Conservation (phyloP, 2,329 filamentous ascomycete species). For the Arthrobotrys conoides region DNA sequence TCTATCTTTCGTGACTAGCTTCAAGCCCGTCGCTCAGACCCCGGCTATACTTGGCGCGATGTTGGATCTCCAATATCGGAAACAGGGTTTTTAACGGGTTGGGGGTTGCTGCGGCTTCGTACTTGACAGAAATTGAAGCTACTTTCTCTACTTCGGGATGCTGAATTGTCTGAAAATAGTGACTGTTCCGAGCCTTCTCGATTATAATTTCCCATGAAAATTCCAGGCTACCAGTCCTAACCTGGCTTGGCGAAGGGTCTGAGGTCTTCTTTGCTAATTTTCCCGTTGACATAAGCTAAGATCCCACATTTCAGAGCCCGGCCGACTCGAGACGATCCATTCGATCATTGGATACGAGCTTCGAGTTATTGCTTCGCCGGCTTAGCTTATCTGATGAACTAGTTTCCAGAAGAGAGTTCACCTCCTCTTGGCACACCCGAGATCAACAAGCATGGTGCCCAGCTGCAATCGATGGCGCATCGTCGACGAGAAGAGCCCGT, state of each 20-base stretch:
- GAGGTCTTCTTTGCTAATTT: conserved; percentile 25
- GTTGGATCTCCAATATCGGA: conserved; percentile 26
- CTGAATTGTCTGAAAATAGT: conserved; percentile 55
- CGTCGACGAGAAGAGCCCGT: conserved; percentile 36
- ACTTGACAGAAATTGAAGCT: conserved; percentile 10
- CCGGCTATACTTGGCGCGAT: conserved; percentile 38
- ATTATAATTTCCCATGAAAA: conserved; percentile 28
- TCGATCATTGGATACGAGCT: conserved; percentile 25
- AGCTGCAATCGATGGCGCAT: conserved; percentile 33
- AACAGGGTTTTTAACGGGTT: conserved; percentile 6
- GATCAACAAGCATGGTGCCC: conserved; percentile 21
- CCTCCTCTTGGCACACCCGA: conserved; percentile 35
- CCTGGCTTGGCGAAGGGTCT: conserved; percentile 22
- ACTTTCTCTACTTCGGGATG: conserved; percentile 37
- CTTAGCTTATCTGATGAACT: conserved; percentile 20
- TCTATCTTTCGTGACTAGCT: conserved; percentile 5
- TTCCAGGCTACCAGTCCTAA: conserved; percentile 32
- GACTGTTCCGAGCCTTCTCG: conserved; percentile 42
- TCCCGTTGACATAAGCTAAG: conserved; percentile 41
- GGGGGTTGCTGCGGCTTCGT: conserved; percentile 31
- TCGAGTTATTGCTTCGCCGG: conserved; percentile 27
- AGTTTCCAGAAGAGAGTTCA: conserved; percentile 43
- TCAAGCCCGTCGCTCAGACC: conserved; percentile 16
- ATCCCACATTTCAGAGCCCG: conserved; percentile 17
- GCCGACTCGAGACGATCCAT: conserved; percentile 4